Base-by-base conservation (phyloP, 2,329 filamentous ascomycete genomes). In the Colletotrichum sp. region DNA sequence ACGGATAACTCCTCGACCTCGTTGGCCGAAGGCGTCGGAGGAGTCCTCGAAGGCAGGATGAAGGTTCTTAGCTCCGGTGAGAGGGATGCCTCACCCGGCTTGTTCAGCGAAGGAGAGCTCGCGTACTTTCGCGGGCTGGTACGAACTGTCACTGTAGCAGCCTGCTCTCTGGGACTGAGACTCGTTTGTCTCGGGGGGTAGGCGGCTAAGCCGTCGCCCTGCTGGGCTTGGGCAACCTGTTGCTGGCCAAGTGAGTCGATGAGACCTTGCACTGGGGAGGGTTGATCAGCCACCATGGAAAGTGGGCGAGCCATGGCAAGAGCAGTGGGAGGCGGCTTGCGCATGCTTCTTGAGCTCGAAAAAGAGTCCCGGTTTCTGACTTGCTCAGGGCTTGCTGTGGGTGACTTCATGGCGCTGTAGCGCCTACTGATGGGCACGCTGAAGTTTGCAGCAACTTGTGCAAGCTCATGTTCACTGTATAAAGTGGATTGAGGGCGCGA, bases 251-350 rank as follows among this genome's bases (percentile, higher is more conserved):
- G 15, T 25, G 69, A 16, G 68, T 75, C 72, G 13, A 67, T 28
- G 27, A 64, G 52, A n/a, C 32, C 39, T 19, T 60, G 61, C 76
- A 75, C 79, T 2, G 88, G 88, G 0, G 90, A 90, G 0, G 89
- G 89, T 61, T 90, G 87, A 74, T 92, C 90, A 68, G 87, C 82
- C 4, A 91, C 89, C 63, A 90, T 87, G 2, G 90, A 92, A 12
- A 91, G 82, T 3, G 90, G 89, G 8, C 89, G 86, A 3, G 89
- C 86, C 74, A 88, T 85, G 30, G 86, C 82, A 52, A 91, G 81
- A 1, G 87, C 84, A 2, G 88, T 87, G 3, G 90, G 88, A 3
- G 88, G 86, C 19, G 84, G 82, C 48, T 84, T 85, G 63, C 86
- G 80, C 16, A 78, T 63, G 9, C 77, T 59, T 63, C 82, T 59